Base-by-base conservation (phyloP, 257 asterid genomes). In the Paraleonurus japonicus region DNA sequence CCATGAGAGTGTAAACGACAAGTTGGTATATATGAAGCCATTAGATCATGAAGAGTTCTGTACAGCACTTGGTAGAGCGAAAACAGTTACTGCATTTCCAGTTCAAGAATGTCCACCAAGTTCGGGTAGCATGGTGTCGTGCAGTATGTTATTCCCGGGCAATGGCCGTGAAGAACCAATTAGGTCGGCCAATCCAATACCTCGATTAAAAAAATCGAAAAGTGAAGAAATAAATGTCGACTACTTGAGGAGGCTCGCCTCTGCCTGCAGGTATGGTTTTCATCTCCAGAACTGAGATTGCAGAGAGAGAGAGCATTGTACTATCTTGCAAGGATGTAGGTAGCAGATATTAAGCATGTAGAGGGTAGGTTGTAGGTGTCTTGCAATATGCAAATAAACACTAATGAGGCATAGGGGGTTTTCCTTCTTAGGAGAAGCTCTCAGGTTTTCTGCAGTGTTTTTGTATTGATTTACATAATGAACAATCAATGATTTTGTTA, bases 41-140 rank as follows among this genome's bases (percentile, higher is more conserved):
- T 24, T 27, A 27, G 89, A 81, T 76, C 90, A 88, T 39, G 90
- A 88, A 50, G 87, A 84, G 39, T 92, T 92, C 78, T 85, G 48
- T 54, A 3, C 32, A 41, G 81, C 85, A 17, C 93, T 92, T 23
- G 64, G 72, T 70, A 85, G 81, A 65, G 84, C 83, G 67, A 89
- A 76, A 71, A 61, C 33, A 28, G 33, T 28, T 28, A 35, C 84
- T 16, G 16, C 74, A 8, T 30, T 48, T 55, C 50, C 86, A 23
- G 22, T 65, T 32, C 81, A 77, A n/a, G 85, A 90, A 51, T 58
- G 79, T 71, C 83, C 79, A 81, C 77, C 88, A 27, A 53, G 57
- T 57, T 78, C 88, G 4, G 81, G 81, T 19, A 67, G 74, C 67
- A 72, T 73, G 70, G 28, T 69, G 17, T 75, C 80, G 22, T 78